Conservation (phyloP, 768 basidiomycete species). For the Termitomyces sp. region DNA sequence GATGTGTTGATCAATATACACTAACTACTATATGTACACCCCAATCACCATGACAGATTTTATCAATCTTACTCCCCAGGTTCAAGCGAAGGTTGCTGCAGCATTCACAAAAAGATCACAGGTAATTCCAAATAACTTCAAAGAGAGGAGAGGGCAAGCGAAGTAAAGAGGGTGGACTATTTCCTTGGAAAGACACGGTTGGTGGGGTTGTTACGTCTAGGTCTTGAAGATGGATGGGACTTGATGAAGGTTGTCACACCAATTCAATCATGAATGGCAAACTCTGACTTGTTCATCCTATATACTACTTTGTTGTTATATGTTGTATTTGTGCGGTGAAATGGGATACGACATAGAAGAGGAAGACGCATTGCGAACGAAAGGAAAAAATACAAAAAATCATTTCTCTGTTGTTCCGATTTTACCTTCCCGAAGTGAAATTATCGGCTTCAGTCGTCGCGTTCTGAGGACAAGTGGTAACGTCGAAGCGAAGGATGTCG, state of each 20-base stretch:
- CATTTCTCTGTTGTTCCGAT: background rate
- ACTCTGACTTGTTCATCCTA: background rate
- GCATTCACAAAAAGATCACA: conserved; percentile 1
- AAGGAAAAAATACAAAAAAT: background rate
- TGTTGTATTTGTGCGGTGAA: background rate
- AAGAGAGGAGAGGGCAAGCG: background rate
- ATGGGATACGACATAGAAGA: background rate
- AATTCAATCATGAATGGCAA: background rate
- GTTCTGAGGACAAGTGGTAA: conserved; percentile 1
- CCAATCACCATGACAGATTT: background rate
- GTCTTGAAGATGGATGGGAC: background rate
- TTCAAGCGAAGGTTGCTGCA: background rate
- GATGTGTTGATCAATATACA: no score
- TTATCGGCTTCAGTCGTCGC: background rate
- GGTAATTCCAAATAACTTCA: background rate
- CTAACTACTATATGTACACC: background rate
- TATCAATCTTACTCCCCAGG: background rate
- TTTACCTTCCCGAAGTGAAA: conserved; percentile 1
- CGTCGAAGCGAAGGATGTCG: conserved; percentile 7
- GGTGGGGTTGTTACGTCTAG: background rate
- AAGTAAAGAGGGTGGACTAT: conserved; percentile 5
- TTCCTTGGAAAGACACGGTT: background rate
- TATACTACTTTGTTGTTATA: background rate
- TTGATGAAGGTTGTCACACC: background rate
- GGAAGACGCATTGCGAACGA: no score